Percentiles rank a stretch among this genome's conserved stretches.
Evolutionary conservation across 805 yeast species (phyloP).

Genomic region (Ascoidea rubescens): DNA sequence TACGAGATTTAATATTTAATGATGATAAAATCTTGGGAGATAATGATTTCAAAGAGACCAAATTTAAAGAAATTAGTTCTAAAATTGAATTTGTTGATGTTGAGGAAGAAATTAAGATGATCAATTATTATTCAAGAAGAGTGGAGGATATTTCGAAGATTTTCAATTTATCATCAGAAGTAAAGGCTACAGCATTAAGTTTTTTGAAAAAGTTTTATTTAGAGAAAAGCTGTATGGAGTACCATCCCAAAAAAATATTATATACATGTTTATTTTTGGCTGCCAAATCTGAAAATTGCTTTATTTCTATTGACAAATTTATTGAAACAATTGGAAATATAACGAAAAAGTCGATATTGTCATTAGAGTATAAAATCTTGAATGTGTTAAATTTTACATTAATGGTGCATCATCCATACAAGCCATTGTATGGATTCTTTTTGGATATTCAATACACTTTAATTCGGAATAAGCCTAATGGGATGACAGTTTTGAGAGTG

Average conservation of each 20-base stretch:
- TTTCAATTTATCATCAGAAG: conserved; percentile 79
- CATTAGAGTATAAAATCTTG: conserved; percentile 65
- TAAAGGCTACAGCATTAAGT: conserved; percentile 66
- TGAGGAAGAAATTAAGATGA: conserved; percentile 59
- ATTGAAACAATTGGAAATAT: conserved; percentile 44
- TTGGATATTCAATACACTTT: conserved; percentile 66
- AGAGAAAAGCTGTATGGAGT: conserved; percentile 70
- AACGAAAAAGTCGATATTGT: conserved; percentile 52
- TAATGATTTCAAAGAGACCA: conserved; percentile 16
- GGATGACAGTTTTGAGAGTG: conserved; percentile 6
- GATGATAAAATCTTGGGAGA: conserved; percentile 12
- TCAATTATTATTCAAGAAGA: conserved; percentile 60
- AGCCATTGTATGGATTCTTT: conserved; percentile 89
- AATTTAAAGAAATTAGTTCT: conserved; percentile 12
- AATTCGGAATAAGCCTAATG: conserved; percentile 16
- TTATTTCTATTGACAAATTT: conserved; percentile 60
- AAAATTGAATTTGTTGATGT: conserved; percentile 32
- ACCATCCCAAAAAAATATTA: conserved; percentile 75
- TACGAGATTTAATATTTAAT: conserved; percentile 11
- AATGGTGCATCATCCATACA: conserved; percentile 76
- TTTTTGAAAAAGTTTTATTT: conserved; percentile 75
- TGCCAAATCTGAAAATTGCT: conserved; percentile 84
- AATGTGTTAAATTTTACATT: conserved; percentile 69
- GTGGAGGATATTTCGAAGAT: conserved; percentile 56
- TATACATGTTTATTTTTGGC: conserved; percentile 78